Evolutionary conservation across 345 rosid genomes (phyloP).

Genomic region (Carallia brachiata): DNA sequence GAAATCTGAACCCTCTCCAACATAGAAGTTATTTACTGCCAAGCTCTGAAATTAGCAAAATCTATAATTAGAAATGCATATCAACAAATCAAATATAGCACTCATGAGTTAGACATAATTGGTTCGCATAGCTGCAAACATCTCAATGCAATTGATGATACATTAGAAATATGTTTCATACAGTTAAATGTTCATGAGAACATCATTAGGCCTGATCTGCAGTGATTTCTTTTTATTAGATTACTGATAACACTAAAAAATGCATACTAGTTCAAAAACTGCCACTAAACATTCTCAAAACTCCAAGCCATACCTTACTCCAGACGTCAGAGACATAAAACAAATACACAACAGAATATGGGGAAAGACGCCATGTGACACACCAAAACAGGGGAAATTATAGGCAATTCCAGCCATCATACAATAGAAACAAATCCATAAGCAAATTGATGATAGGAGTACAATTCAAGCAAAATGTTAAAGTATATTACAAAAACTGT

Average conservation of each 20-base stretch:
- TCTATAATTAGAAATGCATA: slow-evolving; percentile 3
- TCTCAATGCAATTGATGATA: neutral
- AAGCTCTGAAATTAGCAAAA: slow-evolving; percentile 53
- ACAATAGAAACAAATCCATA: neutral
- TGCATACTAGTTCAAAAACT: too few relatives aligned
- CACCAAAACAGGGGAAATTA: too few relatives aligned
- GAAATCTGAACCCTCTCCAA: slow-evolving; percentile 70
- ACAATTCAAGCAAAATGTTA: neutral
- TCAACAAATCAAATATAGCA: neutral
- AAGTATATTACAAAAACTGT: too few relatives aligned
- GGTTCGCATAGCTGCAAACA: neutral
- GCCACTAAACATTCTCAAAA: too few relatives aligned
- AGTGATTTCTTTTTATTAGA: too few relatives aligned
- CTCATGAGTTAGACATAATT: neutral
- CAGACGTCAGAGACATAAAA: too few relatives aligned
- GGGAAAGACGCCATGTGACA: too few relatives aligned
- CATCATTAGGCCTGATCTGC: slow-evolving; percentile 8
- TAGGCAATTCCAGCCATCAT: neutral
- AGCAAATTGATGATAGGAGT: neutral
- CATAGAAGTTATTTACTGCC: slow-evolving; percentile 50
- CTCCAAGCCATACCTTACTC: too few relatives aligned
- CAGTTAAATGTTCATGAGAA: too few relatives aligned
- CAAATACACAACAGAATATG: too few relatives aligned
- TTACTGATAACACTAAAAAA: too few relatives aligned
- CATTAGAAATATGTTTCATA: too few relatives aligned